A percentile compares a stretch with the other conserved stretches of the same genome.
These are phyloP conservation scores for Chalciporus sp. DNA, from an alignment of 1,284 basidiomycete species.

Conservation along the genomic window DNA sequence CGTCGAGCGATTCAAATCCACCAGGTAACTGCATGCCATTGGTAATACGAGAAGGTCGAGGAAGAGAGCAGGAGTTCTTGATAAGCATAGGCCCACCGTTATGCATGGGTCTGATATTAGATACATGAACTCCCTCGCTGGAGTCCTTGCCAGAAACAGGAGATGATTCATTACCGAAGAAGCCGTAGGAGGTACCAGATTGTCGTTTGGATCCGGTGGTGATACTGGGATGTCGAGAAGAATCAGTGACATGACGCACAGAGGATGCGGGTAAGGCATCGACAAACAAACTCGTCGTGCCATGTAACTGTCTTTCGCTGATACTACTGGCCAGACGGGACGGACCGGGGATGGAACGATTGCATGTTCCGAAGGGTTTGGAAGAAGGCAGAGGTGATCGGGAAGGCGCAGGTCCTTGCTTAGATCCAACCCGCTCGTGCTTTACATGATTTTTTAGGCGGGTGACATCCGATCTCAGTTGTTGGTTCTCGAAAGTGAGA, in stretches of 20 bases:
- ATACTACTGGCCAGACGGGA: constrained; percentile 26
- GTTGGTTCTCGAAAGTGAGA: constrained; percentile 37
- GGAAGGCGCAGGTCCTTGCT: background rate
- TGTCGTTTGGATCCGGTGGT: background rate
- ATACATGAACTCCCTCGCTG: too few species aligned
- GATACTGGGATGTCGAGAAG: background rate
- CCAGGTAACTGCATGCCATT: too few species aligned
- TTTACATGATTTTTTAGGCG: constrained; percentile 31
- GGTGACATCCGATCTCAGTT: constrained; percentile 34
- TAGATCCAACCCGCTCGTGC: constrained; percentile 16
- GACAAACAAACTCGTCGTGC: background rate
- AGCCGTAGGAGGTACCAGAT: background rate
- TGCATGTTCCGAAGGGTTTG: constrained; percentile 15
- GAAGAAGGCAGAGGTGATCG: background rate
- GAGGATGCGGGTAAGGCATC: background rate
- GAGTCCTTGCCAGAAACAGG: background rate
- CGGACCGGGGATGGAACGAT: constrained; percentile 26
- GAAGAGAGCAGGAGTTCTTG: background rate
- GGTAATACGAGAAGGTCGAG: constrained; percentile 22
- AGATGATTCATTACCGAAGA: background rate
- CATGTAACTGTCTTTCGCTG: background rate
- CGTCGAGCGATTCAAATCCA: too few species aligned
- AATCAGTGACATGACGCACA: background rate
- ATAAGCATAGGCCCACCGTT: too few species aligned
- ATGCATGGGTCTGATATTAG: too few species aligned